A percentile compares a stretch with the other conserved stretches of the same genome.
These are phyloP conservation scores for Metarhizium humberi DNA, from an alignment of 2,329 filamentous ascomycete species.

Conservation along the genomic window DNA sequence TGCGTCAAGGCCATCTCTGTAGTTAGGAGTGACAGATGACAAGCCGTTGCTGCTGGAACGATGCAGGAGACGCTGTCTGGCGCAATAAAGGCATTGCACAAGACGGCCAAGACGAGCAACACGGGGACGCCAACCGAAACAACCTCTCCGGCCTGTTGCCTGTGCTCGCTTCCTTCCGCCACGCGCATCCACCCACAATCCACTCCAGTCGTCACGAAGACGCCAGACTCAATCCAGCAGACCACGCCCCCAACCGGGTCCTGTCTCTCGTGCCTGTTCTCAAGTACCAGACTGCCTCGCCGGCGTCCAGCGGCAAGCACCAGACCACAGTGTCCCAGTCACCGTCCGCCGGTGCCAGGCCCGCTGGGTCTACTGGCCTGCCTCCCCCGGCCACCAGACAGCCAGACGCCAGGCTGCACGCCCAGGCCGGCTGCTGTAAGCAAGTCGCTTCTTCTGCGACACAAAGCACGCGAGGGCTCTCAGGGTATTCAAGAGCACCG, in stretches of 20 bases:
- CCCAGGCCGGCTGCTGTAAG: conserved; percentile 4
- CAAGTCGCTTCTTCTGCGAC: not conserved
- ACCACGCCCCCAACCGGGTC: conserved; percentile 25
- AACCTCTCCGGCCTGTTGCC: not conserved
- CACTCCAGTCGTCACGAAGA: conserved; percentile 14
- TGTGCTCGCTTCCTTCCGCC: conserved; percentile 32
- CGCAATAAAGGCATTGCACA: not conserved
- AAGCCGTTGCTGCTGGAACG: not conserved
- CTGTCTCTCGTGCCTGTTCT: not conserved
- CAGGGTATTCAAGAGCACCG: not conserved
- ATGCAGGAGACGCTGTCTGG: not conserved
- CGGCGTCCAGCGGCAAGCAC: too few relatives aligned
- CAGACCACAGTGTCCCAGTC: too few relatives aligned
- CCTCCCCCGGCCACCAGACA: not conserved
- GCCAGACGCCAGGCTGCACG: not conserved
- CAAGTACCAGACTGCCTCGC: too few relatives aligned
- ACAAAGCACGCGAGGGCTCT: not conserved
- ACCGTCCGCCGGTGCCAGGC: too few relatives aligned
- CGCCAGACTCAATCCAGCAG: conserved; percentile 29
- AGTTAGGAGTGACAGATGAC: not conserved
- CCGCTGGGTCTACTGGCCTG: too few relatives aligned
- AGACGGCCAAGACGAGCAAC: not conserved
- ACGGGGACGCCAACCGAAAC: not conserved
- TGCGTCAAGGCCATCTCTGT: not conserved
- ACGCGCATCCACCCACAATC: conserved; percentile 13